Conservation (phyloP, 2,329 filamentous ascomycete genomes). For the Fonsecaea multimorphosa region DNA sequence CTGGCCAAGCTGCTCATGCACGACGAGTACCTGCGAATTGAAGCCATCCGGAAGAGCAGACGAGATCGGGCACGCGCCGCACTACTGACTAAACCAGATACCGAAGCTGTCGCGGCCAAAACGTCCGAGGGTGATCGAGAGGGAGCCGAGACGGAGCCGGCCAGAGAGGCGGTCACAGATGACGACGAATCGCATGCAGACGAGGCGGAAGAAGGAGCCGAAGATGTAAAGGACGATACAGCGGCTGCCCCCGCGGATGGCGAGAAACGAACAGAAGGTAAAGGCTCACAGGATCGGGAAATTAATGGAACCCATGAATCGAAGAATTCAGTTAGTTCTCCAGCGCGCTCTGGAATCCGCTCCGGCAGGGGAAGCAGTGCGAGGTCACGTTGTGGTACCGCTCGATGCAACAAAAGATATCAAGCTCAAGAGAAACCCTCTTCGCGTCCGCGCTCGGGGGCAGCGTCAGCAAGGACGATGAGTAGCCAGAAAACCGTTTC, state of each 20-base stretch:
- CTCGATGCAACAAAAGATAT: too few species aligned
- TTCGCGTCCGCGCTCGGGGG: neutral
- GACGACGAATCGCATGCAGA: neutral
- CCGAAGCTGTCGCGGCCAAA: neutral
- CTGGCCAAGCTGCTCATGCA: conserved; percentile 26
- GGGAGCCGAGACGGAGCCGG: neutral
- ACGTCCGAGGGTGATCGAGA: neutral
- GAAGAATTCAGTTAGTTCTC: neutral
- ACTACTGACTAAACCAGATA: neutral
- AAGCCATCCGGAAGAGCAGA: conserved; percentile 22
- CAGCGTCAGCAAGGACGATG: neutral
- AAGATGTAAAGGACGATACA: neutral
- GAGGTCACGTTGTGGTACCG: neutral
- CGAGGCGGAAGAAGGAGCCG: neutral
- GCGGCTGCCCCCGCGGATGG: neutral
- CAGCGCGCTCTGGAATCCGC: neutral
- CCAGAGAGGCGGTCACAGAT: neutral
- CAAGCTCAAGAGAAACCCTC: neutral
- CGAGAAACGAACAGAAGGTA: neutral
- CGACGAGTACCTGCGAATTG: conserved; percentile 20
- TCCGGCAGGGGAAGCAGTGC: neutral
- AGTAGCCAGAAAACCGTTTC: neutral
- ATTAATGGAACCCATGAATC: neutral
- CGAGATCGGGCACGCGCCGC: neutral
- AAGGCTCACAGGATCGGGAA: neutral